Evolutionary conservation across 2,329 filamentous ascomycete genomes (phyloP).

Genomic region (Xylaria sp.): DNA sequence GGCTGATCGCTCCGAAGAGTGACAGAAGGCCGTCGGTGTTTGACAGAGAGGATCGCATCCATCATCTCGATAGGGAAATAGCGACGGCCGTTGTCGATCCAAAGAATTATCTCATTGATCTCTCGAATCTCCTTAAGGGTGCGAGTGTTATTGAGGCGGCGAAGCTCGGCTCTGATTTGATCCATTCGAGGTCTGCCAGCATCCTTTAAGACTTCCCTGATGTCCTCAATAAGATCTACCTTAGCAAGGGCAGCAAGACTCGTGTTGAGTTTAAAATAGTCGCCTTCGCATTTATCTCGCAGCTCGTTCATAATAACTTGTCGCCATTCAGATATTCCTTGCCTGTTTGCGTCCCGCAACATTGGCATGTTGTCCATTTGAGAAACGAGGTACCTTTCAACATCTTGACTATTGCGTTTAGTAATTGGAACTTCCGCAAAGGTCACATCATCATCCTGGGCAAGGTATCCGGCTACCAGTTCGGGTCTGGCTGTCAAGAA

Average conservation of each 20-base stretch:
- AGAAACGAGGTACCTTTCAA: constrained; percentile 48
- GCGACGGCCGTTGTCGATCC: constrained; percentile 46
- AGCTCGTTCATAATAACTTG: constrained; percentile 47
- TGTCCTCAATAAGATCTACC: constrained; percentile 52
- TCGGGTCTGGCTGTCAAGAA: constrained; percentile 45
- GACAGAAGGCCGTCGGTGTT: constrained; percentile 39
- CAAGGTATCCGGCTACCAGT: constrained; percentile 37
- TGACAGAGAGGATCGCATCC: constrained; percentile 48
- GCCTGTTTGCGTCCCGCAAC: constrained; percentile 43
- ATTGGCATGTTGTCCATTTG: constrained; percentile 50
- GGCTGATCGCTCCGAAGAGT: constrained; percentile 8
- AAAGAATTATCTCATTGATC: constrained; percentile 54
- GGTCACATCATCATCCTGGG: constrained; percentile 27
- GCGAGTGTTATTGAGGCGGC: constrained; percentile 47
- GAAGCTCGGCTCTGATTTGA: constrained; percentile 51
- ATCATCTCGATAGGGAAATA: constrained; percentile 46
- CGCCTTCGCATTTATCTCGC: constrained; percentile 46
- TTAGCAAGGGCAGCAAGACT: constrained; percentile 49
- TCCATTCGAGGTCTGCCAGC: constrained; percentile 48
- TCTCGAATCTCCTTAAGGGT: constrained; percentile 52
- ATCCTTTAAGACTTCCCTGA: constrained; percentile 47
- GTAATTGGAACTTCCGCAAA: constrained; percentile 44
- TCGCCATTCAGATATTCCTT: constrained; percentile 49
- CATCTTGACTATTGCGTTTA: constrained; percentile 45
- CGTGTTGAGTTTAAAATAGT: constrained; percentile 49